phyloP scores from a whole-genome alignment of 352 stramenopile species.

The Globisporangium spinosum region DNA sequence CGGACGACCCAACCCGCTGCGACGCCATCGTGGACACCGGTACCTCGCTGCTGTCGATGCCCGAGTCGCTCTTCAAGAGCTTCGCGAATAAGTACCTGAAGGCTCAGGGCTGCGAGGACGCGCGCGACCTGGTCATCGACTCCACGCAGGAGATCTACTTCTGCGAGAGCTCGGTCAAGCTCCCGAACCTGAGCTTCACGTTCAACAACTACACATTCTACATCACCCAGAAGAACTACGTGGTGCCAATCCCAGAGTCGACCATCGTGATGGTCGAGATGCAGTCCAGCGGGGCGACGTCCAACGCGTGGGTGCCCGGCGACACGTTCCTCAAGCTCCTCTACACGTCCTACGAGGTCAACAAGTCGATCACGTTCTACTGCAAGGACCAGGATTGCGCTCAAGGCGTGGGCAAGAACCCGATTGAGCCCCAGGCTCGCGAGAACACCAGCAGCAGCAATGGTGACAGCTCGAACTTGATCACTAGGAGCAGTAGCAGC shows the following conservation, averaged over 20 bases:
- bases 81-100: conserved; percentile 38
- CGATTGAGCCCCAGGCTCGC: conserved; percentile 2
- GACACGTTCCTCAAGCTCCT: conserved; percentile 74
- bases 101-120: conserved; percentile 27
- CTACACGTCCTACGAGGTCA: conserved; percentile 66
- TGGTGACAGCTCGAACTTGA: neutral
- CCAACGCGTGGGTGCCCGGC: conserved; percentile 68
- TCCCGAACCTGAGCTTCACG: conserved; percentile 46
- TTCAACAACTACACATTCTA: conserved; percentile 62
- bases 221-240: conserved; percentile 57
- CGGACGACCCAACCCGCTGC: conserved; percentile 20
- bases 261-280: conserved; percentile 34
- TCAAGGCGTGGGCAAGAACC: conserved; percentile 18
- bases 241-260: conserved; percentile 27
- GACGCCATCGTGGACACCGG: conserved; percentile 60
- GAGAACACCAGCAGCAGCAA: conserved; percentile 12
- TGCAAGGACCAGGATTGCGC: conserved; percentile 46
- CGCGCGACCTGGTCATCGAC: neutral
- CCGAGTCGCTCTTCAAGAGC: conserved; percentile 23
- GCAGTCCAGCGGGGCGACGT: conserved; percentile 25
- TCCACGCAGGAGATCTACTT: conserved; percentile 43
- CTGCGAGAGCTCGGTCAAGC: conserved; percentile 39
- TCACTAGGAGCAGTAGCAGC: neutral
- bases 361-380: conserved; percentile 63
- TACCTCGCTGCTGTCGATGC: conserved; percentile 55